Evolutionary conservation across 2,329 filamentous ascomycete species (phyloP).

Genomic region (Sclerotiophoma versabilis): DNA sequence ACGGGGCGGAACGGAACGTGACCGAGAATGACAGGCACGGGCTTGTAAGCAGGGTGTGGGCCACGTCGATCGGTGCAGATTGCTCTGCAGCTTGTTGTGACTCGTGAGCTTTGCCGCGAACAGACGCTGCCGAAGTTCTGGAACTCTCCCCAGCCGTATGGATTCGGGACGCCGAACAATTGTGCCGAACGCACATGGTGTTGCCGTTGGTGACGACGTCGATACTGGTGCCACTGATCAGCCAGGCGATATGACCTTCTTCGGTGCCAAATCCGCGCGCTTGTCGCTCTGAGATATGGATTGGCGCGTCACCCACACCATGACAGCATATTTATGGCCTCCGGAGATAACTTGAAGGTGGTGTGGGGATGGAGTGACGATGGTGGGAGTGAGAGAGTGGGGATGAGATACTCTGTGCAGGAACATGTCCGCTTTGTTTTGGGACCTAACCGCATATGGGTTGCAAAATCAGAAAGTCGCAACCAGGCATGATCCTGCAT

Average conservation of each 20-base stretch:
- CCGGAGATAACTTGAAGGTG: slow-evolving; percentile 15
- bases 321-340: slow-evolving; percentile 14
- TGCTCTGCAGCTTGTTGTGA: slow-evolving; percentile 10
- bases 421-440: slow-evolving; percentile 10
- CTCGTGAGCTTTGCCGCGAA: slow-evolving; percentile 8
- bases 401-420: slow-evolving; percentile 17
- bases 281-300: slow-evolving; percentile 8
- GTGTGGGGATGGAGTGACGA: slow-evolving; percentile 17
- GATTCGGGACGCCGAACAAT: slow-evolving; percentile 16
- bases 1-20: slow-evolving; percentile 22
- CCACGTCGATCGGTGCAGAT: slow-evolving; percentile 18
- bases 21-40: slow-evolving; percentile 16
- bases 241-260: slow-evolving; percentile 14
- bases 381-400: slow-evolving; percentile 10
- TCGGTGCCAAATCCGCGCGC: neutral
- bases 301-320: slow-evolving; percentile 9
- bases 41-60: slow-evolving; percentile 5
- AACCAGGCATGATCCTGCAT: slow-evolving; percentile 12
- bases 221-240: slow-evolving; percentile 5
- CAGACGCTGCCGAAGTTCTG: slow-evolving; percentile 15
- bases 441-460: neutral
- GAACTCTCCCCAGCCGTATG: slow-evolving; percentile 12
- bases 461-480: slow-evolving; percentile 3
- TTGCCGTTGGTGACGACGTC: slow-evolving; percentile 1
- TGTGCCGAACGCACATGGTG: neutral